Evolutionary conservation across 1,284 basidiomycete genomes (phyloP).

Genomic region (Cronartium quercuum): DNA sequence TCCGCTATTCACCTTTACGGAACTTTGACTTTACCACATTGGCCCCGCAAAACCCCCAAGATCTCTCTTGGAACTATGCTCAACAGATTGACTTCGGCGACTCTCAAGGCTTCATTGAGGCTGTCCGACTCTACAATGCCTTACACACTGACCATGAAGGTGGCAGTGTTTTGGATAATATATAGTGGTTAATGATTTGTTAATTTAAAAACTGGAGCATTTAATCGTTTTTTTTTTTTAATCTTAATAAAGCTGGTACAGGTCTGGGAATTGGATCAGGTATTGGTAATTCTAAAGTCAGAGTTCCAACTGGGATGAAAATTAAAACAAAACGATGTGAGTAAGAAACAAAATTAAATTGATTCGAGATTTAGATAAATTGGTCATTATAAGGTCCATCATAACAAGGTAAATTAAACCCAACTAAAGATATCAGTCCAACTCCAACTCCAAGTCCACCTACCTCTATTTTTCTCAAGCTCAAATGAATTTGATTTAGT

Average conservation of each 20-base stretch:
- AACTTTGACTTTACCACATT: no score
- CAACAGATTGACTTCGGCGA: conserved; percentile 88
- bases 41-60: no score
- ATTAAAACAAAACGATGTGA: neutral
- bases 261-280: conserved; percentile 19
- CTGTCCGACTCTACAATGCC: conserved; percentile 92
- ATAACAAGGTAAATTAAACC: conserved; percentile 8
- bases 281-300: conserved; percentile 24
- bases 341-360: neutral
- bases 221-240: neutral
- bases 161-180: conserved; percentile 85
- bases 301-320: conserved; percentile 11
- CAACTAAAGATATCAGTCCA: conserved; percentile 10
- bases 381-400: conserved; percentile 24
- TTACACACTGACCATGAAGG: conserved; percentile 99
- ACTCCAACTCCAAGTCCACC: no score
- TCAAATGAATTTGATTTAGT: neutral
- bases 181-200: conserved; percentile 4
- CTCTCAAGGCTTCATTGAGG: conserved; percentile 81
- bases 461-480: neutral
- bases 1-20: no score
- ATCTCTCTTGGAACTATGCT: conserved; percentile 89
- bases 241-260: neutral
- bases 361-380: neutral
- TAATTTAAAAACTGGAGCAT: conserved; percentile 2